Conservation (phyloP, 2,329 filamentous ascomycete species). For the Rhytidhysteron rufulum region DNA sequence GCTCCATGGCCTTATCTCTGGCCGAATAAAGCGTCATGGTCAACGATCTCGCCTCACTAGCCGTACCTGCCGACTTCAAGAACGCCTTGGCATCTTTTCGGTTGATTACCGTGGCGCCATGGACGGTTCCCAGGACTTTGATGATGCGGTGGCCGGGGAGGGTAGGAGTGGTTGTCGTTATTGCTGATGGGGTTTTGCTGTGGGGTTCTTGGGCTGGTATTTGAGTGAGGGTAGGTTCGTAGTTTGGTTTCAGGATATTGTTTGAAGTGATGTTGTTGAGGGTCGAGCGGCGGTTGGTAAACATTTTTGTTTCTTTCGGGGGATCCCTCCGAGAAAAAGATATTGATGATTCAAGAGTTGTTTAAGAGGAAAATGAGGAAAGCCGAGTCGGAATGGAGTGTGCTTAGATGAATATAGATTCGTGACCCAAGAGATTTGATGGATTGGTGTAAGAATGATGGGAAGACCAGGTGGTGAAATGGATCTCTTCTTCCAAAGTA, state of each 20-base stretch:
- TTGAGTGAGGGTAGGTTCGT: background rate
- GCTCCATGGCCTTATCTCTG: conserved; percentile 30
- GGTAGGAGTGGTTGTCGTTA: conserved; percentile 23
- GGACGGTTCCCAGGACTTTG: conserved; percentile 25
- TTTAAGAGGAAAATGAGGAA: too few relatives aligned
- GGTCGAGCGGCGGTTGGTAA: background rate
- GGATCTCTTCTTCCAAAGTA: too few relatives aligned
- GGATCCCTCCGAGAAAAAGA: too few relatives aligned
- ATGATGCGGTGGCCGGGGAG: conserved; percentile 24
- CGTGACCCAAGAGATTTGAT: too few relatives aligned
- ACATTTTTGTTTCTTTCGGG: too few relatives aligned
- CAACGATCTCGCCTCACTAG: conserved; percentile 27
- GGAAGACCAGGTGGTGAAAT: too few relatives aligned
- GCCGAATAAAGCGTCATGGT: conserved; percentile 30
- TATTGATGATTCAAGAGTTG: too few relatives aligned
- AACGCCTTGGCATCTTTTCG: conserved; percentile 33
- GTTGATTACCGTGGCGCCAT: conserved; percentile 27
- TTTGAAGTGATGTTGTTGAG: background rate
- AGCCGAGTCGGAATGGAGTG: too few relatives aligned
- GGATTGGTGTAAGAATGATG: too few relatives aligned
- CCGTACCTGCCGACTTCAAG: conserved; percentile 25
- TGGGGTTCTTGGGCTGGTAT: conserved; percentile 16
- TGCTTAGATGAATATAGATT: too few relatives aligned
- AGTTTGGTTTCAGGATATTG: background rate
- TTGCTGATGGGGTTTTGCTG: conserved; percentile 23